These are phyloP conservation scores for Fraxinus dipetala DNA, from an alignment of 305 asterid species.

Conservation along the genomic window DNA sequence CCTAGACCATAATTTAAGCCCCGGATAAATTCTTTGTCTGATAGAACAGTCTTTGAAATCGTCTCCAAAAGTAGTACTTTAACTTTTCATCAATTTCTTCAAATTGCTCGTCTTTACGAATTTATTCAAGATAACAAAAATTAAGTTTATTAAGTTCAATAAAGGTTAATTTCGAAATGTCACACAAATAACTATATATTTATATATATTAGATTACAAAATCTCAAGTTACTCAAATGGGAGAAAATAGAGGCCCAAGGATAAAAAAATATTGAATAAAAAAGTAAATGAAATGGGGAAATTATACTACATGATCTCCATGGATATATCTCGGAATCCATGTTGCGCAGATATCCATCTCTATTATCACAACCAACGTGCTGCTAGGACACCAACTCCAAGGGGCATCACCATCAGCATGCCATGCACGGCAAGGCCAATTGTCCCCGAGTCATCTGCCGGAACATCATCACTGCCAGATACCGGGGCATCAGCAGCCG, in stretches of 20 bases:
- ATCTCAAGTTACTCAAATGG: slow-evolving; percentile 23
- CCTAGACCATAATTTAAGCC: neutral
- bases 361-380: slow-evolving; percentile 25
- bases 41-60: neutral
- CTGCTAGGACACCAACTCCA: slow-evolving; percentile 21
- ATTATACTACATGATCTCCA: neutral
- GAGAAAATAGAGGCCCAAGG: neutral
- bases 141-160: neutral
- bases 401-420: slow-evolving; percentile 18
- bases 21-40: neutral
- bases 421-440: slow-evolving; percentile 24
- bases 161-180: neutral
- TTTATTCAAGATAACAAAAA: neutral
- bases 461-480: slow-evolving; percentile 35
- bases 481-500: slow-evolving; percentile 34
- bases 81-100: neutral
- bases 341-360: neutral
- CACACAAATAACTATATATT: slow-evolving; percentile 7
- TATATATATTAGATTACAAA: neutral
- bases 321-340: neutral
- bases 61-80: neutral
- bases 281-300: neutral
- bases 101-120: neutral
- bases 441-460: slow-evolving; percentile 36
- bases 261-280: neutral